phyloP scores from a whole-genome alignment of 1,284 basidiomycete species.

The Cryptococcus sp. region DNA sequence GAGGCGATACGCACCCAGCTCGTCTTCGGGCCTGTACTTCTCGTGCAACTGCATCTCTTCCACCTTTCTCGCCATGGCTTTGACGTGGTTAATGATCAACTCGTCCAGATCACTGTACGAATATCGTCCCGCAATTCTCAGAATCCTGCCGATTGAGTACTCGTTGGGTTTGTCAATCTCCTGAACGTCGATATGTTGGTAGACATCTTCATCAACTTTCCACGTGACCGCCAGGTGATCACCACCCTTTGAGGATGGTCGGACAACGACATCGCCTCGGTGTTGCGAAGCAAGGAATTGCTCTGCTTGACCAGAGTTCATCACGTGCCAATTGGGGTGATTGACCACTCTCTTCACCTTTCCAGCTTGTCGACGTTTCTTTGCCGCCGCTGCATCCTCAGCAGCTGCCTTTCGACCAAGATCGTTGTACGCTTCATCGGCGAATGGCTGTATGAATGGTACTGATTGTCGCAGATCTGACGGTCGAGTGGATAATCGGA shows the following conservation, averaged over 20 bases:
- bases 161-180: conserved; percentile 74
- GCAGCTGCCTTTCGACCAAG: conserved; percentile 60
- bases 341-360: conserved; percentile 85
- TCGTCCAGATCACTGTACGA: conserved; percentile 95
- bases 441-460: conserved; percentile 44
- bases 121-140: conserved; percentile 74
- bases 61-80: conserved; percentile 89
- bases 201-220: conserved; percentile 97
- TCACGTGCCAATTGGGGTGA: conserved; percentile 97
- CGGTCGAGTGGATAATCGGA: conserved; percentile 75
- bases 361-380: conserved; percentile 78
- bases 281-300: conserved; percentile 85
- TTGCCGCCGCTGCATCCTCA: conserved; percentile 72
- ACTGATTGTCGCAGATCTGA: conserved; percentile 61
- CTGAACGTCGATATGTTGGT: conserved; percentile 95
- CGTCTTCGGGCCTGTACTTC: conserved; percentile 88
- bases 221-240: conserved; percentile 97
- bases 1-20: conserved; percentile 69
- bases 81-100: conserved; percentile 94
- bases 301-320: conserved; percentile 89
- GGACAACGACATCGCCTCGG: conserved; percentile 90
- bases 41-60: conserved; percentile 96
- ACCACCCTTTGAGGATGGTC: conserved; percentile 90
- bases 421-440: conserved; percentile 44
- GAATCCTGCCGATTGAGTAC: conserved; percentile 67